These are phyloP conservation scores for Pleurotus cornucopiae DNA, from an alignment of 768 basidiomycete genomes.

Conservation along the genomic window DNA sequence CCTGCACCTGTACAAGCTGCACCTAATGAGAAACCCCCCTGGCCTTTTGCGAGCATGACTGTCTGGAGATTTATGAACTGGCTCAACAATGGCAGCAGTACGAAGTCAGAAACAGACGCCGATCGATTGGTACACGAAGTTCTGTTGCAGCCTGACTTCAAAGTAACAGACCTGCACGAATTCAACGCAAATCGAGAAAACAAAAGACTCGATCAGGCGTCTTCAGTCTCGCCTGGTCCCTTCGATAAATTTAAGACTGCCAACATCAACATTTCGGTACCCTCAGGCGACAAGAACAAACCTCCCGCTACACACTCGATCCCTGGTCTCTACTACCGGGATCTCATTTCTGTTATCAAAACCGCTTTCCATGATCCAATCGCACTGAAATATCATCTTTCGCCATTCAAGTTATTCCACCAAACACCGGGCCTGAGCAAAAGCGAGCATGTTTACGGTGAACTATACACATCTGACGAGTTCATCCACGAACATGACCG, in stretches of 20 bases:
- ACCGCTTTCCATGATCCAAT: slow-evolving; percentile 15
- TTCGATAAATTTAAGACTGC: slow-evolving; percentile 11
- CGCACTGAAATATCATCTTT: slow-evolving; percentile 17
- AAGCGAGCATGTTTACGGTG: slow-evolving; percentile 6
- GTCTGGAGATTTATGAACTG: slow-evolving; percentile 22
- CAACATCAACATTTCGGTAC: slow-evolving; percentile 23
- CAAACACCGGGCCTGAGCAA: not conserved
- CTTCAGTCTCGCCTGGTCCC: slow-evolving; percentile 9
- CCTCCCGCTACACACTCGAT: slow-evolving; percentile 19
- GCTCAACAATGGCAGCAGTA: slow-evolving; percentile 20
- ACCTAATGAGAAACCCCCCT: slow-evolving; percentile 9
- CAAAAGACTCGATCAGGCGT: slow-evolving; percentile 13
- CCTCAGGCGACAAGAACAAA: slow-evolving; percentile 13
- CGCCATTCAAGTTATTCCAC: slow-evolving; percentile 20
- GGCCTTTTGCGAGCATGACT: slow-evolving; percentile 18
- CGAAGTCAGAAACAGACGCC: slow-evolving; percentile 22
- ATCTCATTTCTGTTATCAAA: slow-evolving; percentile 19
- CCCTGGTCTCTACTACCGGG: slow-evolving; percentile 20
- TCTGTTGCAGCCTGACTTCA: slow-evolving; percentile 18
- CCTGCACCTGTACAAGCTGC: not conserved
- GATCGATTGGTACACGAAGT: slow-evolving; percentile 21
- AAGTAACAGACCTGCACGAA: slow-evolving; percentile 7
- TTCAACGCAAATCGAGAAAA: slow-evolving; percentile 16
- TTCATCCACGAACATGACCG: slow-evolving; percentile 15
- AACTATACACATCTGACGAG: slow-evolving; percentile 16